These are phyloP conservation scores for Cenococcum geophilum DNA, from an alignment of 495 filamentous ascomycete species.

Conservation along the genomic window DNA sequence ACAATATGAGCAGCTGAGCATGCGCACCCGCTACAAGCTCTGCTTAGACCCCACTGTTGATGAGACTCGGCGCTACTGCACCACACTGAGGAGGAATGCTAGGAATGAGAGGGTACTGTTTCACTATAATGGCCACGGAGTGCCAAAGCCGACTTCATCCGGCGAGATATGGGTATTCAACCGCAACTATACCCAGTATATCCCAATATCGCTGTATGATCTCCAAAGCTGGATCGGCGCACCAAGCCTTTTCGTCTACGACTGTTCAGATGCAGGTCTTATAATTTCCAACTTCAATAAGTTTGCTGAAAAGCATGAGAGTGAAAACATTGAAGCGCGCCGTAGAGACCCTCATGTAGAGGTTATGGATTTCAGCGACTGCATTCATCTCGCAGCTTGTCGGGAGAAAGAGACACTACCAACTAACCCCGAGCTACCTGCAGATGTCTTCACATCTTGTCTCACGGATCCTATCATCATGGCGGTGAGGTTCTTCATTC, in stretches of 20 bases:
- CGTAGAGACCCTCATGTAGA: slow-evolving; percentile 67
- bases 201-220: slow-evolving; percentile 92
- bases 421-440: slow-evolving; percentile 91
- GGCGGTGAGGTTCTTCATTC: slow-evolving; percentile 85
- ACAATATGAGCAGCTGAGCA: slow-evolving; percentile 91
- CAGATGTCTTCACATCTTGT: slow-evolving; percentile 94
- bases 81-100: slow-evolving; percentile 78
- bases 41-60: slow-evolving; percentile 94
- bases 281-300: slow-evolving; percentile 91
- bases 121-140: slow-evolving; percentile 97
- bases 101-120: slow-evolving; percentile 93
- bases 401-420: slow-evolving; percentile 82
- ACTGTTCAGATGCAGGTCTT: slow-evolving; percentile 92
- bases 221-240: slow-evolving; percentile 93
- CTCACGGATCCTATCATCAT: slow-evolving; percentile 96
- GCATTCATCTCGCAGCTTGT: slow-evolving; percentile 92
- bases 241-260: slow-evolving; percentile 93
- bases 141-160: slow-evolving; percentile 91
- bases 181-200: slow-evolving; percentile 97
- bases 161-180: slow-evolving; percentile 99
- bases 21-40: slow-evolving; percentile 92
- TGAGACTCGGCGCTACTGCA: slow-evolving; percentile 92
- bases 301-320: slow-evolving; percentile 88
- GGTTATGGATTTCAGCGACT: slow-evolving; percentile 62
- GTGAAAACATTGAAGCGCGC: slow-evolving; percentile 67